Percentiles rank a stretch among this genome's conserved stretches.
phyloP scores from a whole-genome alignment of 139 green algal species.

The Volvox africanus region DNA sequence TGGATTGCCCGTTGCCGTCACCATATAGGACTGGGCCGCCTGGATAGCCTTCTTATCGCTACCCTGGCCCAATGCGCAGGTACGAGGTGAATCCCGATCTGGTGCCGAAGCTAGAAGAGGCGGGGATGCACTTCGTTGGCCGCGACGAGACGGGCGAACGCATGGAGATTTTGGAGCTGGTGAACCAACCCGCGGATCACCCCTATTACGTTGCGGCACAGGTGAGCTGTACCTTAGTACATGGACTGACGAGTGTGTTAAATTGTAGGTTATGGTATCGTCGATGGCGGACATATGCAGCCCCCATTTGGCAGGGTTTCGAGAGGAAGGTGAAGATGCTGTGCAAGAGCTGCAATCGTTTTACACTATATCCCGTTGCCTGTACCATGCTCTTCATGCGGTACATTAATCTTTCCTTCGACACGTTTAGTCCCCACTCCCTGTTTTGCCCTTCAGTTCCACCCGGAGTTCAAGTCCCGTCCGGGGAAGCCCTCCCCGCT shows the following conservation, averaged over 20 bases:
- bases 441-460: slow-evolving; percentile 68
- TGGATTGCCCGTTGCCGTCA: no score
- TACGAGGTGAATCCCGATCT: slow-evolving; percentile 97
- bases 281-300: not conserved
- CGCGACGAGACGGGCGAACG: slow-evolving; percentile 91
- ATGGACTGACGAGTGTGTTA: not conserved
- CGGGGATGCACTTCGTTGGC: slow-evolving; percentile 91
- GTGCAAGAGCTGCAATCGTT: not conserved
- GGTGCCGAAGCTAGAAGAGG: slow-evolving; percentile 88
- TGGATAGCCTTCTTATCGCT: not conserved
- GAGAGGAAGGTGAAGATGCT: not conserved
- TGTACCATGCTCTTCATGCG: no score
- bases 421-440: not conserved
- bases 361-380: not conserved
- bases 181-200: slow-evolving; percentile 71
- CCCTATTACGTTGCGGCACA: slow-evolving; percentile 92
- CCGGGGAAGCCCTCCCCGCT: slow-evolving; percentile 75
- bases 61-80: not conserved
- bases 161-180: slow-evolving; percentile 98
- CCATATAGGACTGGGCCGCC: no score
- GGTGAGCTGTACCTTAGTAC: not conserved
- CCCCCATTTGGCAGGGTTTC: not conserved
- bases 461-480: slow-evolving; percentile 89
- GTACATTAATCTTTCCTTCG: not conserved
- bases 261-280: not conserved